Conservation (phyloP, 192 early-diverging fungal species). For the Mortierella alpina region DNA sequence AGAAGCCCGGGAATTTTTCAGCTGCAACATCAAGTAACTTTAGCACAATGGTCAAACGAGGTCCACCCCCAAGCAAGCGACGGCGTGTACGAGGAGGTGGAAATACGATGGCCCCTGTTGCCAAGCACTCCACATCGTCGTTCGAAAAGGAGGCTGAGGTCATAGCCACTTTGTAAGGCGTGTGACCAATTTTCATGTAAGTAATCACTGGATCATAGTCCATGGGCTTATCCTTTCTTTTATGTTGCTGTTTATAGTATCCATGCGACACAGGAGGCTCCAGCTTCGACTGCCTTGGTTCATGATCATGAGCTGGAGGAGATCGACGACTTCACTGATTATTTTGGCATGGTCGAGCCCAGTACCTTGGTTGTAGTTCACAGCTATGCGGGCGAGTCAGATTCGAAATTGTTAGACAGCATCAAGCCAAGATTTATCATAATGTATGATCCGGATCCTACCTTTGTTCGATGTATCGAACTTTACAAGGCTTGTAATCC, state of each 20-base stretch:
- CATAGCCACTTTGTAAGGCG: slow-evolving; percentile 56
- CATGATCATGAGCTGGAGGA: slow-evolving; percentile 59
- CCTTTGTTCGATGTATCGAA: slow-evolving; percentile 90
- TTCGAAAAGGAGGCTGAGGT: slow-evolving; percentile 55
- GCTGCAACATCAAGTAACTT: slow-evolving; percentile 2
- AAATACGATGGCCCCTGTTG: slow-evolving; percentile 16
- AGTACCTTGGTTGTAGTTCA: slow-evolving; percentile 65
- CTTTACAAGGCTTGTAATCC: slow-evolving; percentile 67
- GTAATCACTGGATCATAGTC: neutral
- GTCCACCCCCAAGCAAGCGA: slow-evolving; percentile 60
- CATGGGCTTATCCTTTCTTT: neutral
- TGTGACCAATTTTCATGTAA: neutral
- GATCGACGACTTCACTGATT: slow-evolving; percentile 54
- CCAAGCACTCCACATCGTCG: slow-evolving; percentile 9
- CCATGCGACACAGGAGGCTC: slow-evolving; percentile 12
- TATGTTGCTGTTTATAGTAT: slow-evolving; percentile 8
- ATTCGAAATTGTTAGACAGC: slow-evolving; percentile 72
- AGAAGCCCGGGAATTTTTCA: slow-evolving; percentile 2
- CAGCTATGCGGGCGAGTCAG: slow-evolving; percentile 70
- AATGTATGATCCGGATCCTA: slow-evolving; percentile 91
- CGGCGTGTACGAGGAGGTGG: slow-evolving; percentile 55
- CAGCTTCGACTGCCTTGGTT: slow-evolving; percentile 7
- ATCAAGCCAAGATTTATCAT: slow-evolving; percentile 84
- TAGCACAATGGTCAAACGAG: slow-evolving; percentile 9
- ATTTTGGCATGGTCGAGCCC: slow-evolving; percentile 61